phyloP scores from a whole-genome alignment of 2,329 filamentous ascomycete species.

The Xylaria hypoxylon region DNA sequence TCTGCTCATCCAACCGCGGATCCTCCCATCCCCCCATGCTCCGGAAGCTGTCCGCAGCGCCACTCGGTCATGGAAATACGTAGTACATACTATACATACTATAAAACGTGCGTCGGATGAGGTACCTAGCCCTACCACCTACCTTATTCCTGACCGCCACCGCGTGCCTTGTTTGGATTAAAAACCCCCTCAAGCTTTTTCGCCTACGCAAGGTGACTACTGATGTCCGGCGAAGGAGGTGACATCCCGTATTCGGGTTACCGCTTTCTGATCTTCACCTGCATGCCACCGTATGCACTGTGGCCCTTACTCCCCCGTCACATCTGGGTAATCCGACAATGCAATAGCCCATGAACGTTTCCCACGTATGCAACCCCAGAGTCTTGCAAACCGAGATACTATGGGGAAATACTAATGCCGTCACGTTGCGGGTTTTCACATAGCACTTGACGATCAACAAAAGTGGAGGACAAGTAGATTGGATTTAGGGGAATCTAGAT shows the following conservation, averaged over 20 bases:
- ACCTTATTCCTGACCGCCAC: slow-evolving; percentile 2
- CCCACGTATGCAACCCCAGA: background rate
- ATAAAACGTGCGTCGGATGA: slow-evolving; percentile 7
- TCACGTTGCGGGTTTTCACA: background rate
- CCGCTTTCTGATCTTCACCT: slow-evolving; percentile 28
- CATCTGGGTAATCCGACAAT: slow-evolving; percentile 17
- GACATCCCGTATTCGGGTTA: slow-evolving; percentile 26
- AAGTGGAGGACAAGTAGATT: background rate
- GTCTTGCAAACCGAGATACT: background rate
- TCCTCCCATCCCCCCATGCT: slow-evolving; percentile 8
- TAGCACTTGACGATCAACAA: background rate
- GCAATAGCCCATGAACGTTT: background rate
- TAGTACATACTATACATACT: background rate
- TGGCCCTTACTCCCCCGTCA: background rate
- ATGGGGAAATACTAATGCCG: background rate
- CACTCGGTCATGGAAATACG: background rate
- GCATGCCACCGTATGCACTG: slow-evolving; percentile 23
- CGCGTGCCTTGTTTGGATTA: slow-evolving; percentile 19
- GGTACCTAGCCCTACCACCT: slow-evolving; percentile 13
- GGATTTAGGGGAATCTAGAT: background rate
- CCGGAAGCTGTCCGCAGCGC: slow-evolving; percentile 19
- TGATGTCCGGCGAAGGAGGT: background rate
- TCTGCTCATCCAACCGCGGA: slow-evolving; percentile 22
- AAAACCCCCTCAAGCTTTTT: background rate
- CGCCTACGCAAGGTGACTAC: slow-evolving; percentile 6